A percentile compares a stretch with the other conserved stretches of the same genome.
These are phyloP conservation scores for Tuber umbilicatum DNA, from an alignment of 495 filamentous ascomycete species.

Conservation along the genomic window DNA sequence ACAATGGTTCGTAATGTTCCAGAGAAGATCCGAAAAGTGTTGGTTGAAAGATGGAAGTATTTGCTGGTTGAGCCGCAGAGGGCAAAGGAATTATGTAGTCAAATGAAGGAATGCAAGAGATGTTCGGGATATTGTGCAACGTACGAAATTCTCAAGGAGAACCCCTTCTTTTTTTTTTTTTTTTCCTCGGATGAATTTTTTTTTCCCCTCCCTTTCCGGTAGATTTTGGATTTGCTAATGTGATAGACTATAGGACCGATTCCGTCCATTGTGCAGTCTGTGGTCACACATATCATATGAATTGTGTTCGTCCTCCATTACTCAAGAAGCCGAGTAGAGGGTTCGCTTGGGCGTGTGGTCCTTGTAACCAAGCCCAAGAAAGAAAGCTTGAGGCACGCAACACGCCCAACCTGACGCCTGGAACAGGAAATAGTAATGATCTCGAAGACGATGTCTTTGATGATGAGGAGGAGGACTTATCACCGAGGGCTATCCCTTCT, in stretches of 20 bases:
- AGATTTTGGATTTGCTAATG: conserved; percentile 72
- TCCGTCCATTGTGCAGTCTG: conserved; percentile 97
- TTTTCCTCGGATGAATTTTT: not conserved
- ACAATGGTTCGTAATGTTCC: conserved; percentile 93
- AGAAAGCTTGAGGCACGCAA: conserved; percentile 84
- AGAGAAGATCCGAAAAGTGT: conserved; percentile 81
- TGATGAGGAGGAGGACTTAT: conserved; percentile 67
- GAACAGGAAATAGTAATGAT: conserved; percentile 49
- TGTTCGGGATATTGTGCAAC: conserved; percentile 83
- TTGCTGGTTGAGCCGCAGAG: conserved; percentile 86
- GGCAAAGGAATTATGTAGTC: conserved; percentile 90
- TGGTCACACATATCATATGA: conserved; percentile 94
- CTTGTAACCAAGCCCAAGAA: conserved; percentile 90
- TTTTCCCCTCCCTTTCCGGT: not conserved
- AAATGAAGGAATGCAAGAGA: conserved; percentile 91
- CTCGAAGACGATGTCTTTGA: conserved; percentile 73
- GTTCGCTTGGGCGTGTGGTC: conserved; percentile 95
- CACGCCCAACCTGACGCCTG: conserved; percentile 58
- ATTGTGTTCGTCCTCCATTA: conserved; percentile 85
- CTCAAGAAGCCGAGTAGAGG: conserved; percentile 95
- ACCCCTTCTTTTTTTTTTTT: conserved; percentile 1
- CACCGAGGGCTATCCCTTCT: conserved; percentile 47
- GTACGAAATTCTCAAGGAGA: conserved; percentile 48
- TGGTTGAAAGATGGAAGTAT: conserved; percentile 92
- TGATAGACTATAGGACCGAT: conserved; percentile 70